Percentiles rank a stretch among this genome's conserved stretches.
Conservation (phyloP, 2,329 filamentous ascomycete genomes). For the Tolypocladium paradoxum region DNA sequence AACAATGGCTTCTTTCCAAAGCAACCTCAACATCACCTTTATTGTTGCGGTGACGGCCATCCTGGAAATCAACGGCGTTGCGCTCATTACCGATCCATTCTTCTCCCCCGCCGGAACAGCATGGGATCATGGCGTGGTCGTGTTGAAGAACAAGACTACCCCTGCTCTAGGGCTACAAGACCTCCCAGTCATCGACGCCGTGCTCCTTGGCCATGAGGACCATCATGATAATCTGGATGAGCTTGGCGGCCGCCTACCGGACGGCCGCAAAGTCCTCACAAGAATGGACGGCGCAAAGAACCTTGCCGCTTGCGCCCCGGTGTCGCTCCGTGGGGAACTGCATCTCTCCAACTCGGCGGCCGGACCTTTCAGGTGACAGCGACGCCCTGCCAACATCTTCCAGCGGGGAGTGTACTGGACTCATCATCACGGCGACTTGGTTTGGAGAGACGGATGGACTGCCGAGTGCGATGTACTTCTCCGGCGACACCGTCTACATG, state of each 20-base stretch:
- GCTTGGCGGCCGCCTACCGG: conserved; percentile 30
- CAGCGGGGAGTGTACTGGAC: conserved; percentile 33
- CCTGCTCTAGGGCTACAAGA: conserved; percentile 25
- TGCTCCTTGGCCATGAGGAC: conserved; percentile 39
- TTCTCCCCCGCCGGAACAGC: conserved; percentile 28
- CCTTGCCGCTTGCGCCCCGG: conserved; percentile 29
- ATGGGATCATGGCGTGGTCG: conserved; percentile 15
- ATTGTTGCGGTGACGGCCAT: conserved; percentile 39
- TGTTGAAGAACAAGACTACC: conserved; percentile 18
- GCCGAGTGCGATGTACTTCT: conserved; percentile 37
- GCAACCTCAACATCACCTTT: conserved; percentile 26
- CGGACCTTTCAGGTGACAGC: conserved; percentile 26
- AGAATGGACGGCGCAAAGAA: conserved; percentile 33
- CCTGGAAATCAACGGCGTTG: conserved; percentile 28
- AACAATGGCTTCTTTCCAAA: conserved; percentile 7
- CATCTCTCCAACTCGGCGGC: conserved; percentile 15
- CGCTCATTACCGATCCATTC: conserved; percentile 33
- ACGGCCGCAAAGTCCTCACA: conserved; percentile 34
- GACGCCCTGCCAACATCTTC: conserved; percentile 32
- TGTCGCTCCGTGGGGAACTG: conserved; percentile 28
- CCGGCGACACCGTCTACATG: conserved; percentile 37
- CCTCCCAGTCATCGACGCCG: conserved; percentile 34
- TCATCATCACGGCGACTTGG: conserved; percentile 23
- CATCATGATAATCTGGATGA: conserved; percentile 38
- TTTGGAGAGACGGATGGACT: conserved; percentile 26